phyloP scores from a whole-genome alignment of 495 filamentous ascomycete species.

The Tricharina praecox region DNA sequence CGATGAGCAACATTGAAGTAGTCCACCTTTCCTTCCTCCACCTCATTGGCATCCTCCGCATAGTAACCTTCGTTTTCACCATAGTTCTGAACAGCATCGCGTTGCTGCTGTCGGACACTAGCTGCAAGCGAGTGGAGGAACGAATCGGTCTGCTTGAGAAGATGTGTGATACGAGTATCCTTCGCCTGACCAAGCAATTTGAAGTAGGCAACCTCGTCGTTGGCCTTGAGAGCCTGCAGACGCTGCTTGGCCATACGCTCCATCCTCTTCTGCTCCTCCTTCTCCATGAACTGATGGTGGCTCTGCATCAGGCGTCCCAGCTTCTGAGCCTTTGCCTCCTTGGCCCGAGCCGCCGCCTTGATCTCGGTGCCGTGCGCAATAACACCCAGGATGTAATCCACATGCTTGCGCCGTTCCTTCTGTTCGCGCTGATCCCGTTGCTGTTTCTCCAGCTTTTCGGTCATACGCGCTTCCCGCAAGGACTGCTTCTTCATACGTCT shows the following conservation, averaged over 20 bases:
- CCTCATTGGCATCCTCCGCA: constrained; percentile 49
- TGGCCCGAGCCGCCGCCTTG: constrained; percentile 37
- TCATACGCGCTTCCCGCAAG: constrained; percentile 86
- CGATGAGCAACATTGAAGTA: constrained; percentile 97
- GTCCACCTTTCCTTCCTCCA: constrained; percentile 58
- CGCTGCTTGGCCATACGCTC: constrained; percentile 96
- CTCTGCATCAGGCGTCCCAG: constrained; percentile 68
- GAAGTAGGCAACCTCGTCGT: constrained; percentile 96
- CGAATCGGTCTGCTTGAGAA: constrained; percentile 87
- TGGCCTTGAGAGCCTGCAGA: constrained; percentile 94
- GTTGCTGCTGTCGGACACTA: constrained; percentile 83
- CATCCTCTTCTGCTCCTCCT: constrained; percentile 94
- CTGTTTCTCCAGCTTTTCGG: constrained; percentile 96
- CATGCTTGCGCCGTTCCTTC: constrained; percentile 89
- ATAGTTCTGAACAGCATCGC: constrained; percentile 60
- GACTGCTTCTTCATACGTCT: constrained; percentile 93
- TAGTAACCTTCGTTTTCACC: constrained; percentile 43
- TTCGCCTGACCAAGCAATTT: constrained; percentile 95
- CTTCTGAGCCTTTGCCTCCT: constrained; percentile 51
- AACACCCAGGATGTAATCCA: constrained; percentile 64
- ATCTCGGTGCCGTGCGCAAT: constrained; percentile 50
- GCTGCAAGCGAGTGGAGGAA: constrained; percentile 89
- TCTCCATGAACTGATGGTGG: constrained; percentile 91
- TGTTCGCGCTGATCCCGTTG: constrained; percentile 87
- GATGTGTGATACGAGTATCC: constrained; percentile 94